Evolutionary conservation across 164 flowering plant genomes (phyloP).

Genomic region (Cinnamomum chago): DNA sequence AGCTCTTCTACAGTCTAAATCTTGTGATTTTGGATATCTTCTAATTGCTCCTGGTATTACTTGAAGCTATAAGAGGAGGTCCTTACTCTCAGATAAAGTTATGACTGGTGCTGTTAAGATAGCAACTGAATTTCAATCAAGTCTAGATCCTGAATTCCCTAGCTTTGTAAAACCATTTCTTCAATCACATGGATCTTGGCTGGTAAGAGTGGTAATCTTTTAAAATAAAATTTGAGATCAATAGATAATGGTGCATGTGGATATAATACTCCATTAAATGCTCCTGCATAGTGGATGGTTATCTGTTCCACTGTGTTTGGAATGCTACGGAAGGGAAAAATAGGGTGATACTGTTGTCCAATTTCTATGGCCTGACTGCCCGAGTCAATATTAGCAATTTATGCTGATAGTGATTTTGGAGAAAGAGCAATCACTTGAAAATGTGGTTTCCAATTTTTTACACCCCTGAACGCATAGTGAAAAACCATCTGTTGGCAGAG

Average conservation of each 20-base stretch:
- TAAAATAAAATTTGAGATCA: neutral
- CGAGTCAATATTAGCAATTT: too few relatives aligned
- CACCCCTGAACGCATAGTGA: too few relatives aligned
- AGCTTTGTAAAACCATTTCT: conserved; percentile 60
- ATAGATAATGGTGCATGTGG: neutral
- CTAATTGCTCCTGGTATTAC: neutral
- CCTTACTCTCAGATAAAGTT: conserved; percentile 30
- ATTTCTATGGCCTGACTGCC: too few relatives aligned
- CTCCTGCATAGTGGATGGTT: too few relatives aligned
- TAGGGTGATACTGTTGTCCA: neutral
- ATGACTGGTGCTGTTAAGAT: conserved; percentile 35
- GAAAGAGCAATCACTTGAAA: too few relatives aligned
- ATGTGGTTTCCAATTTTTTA: too few relatives aligned
- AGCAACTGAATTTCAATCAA: conserved; percentile 35
- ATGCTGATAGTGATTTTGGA: too few relatives aligned
- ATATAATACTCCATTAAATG: neutral
- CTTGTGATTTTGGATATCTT: neutral
- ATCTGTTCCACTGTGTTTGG: neutral
- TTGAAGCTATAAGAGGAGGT: conserved; percentile 28
- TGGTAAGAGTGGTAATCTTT: conserved; percentile 37
- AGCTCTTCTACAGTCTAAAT: neutral
- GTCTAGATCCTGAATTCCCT: conserved; percentile 38
- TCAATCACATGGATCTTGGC: conserved; percentile 74
- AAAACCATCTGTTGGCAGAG: too few relatives aligned
- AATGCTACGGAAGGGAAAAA: neutral